These are phyloP conservation scores for Pseudotsuga menziesii DNA, from an alignment of 75 land plant genomes.

Conservation along the genomic window DNA sequence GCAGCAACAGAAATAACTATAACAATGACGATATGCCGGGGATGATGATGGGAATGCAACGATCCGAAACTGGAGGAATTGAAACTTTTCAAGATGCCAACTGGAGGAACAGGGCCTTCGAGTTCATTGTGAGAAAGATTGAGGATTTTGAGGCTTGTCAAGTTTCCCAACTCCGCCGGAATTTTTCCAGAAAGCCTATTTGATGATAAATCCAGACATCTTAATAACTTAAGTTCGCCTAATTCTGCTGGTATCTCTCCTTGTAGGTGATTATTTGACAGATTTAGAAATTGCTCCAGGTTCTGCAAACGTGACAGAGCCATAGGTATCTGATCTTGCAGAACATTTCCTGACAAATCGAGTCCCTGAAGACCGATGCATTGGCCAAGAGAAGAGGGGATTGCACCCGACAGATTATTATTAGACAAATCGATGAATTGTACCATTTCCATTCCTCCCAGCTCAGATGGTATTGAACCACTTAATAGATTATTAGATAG, in stretches of 20 bases:
- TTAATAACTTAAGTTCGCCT: slow-evolving; percentile 27
- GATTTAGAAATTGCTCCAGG: slow-evolving; percentile 42
- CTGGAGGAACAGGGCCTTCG: slow-evolving; percentile 43
- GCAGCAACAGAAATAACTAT: slow-evolving; percentile 4
- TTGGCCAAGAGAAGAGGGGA: slow-evolving; percentile 39
- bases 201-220: slow-evolving; percentile 40
- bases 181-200: slow-evolving; percentile 47
- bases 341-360: slow-evolving; percentile 40
- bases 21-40: slow-evolving; percentile 3
- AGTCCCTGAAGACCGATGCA: slow-evolving; percentile 46
- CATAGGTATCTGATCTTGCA: slow-evolving; percentile 43
- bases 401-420: slow-evolving; percentile 56
- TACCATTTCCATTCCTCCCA: slow-evolving; percentile 49
- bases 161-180: slow-evolving; percentile 38
- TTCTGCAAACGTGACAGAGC: slow-evolving; percentile 18
- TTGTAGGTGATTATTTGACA: slow-evolving; percentile 51
- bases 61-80: slow-evolving; percentile 9
- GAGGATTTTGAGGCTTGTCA: slow-evolving; percentile 30
- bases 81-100: slow-evolving; percentile 27
- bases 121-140: slow-evolving; percentile 64
- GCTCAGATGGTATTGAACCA: slow-evolving; percentile 55
- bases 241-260: slow-evolving; percentile 45
- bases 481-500: slow-evolving; percentile 49
- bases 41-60: neutral
- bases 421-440: slow-evolving; percentile 53